These are phyloP conservation scores for Mycosphaerella arachidis DNA, from an alignment of 2,329 filamentous ascomycete species.

Conservation along the genomic window DNA sequence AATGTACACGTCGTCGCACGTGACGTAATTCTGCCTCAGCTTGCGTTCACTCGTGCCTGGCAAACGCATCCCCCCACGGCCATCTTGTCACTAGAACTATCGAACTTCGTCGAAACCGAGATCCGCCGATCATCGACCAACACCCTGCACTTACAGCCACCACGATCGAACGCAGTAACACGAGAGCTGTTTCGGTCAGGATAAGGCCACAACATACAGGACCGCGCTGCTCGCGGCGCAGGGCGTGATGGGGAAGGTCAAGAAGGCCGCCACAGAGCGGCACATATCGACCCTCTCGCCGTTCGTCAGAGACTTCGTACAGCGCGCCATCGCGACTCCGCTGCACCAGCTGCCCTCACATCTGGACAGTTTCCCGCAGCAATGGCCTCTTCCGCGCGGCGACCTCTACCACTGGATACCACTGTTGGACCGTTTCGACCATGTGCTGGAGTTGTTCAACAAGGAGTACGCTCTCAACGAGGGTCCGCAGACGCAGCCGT, in stretches of 20 bases:
- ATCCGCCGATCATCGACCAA: neutral
- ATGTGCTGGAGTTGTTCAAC: conserved; percentile 76
- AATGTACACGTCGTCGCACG: neutral
- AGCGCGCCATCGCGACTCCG: conserved; percentile 62
- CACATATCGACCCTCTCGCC: conserved; percentile 65
- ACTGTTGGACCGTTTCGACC: conserved; percentile 87
- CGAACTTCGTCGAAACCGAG: neutral
- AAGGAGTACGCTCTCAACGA: conserved; percentile 72
- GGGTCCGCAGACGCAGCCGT: conserved; percentile 75
- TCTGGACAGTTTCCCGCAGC: conserved; percentile 73
- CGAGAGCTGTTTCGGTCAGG: neutral
- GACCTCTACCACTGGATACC: conserved; percentile 98
- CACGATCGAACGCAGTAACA: neutral
- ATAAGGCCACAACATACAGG: conserved; percentile 7
- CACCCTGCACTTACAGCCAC: neutral
- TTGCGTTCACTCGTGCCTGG: neutral
- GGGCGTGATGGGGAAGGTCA: conserved; percentile 50
- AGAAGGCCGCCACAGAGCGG: conserved; percentile 51
- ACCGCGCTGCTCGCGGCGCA: conserved; percentile 23
- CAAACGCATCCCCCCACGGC: neutral
- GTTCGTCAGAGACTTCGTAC: conserved; percentile 77
- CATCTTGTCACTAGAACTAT: neutral
- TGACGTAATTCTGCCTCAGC: neutral
- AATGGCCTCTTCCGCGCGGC: conserved; percentile 93
- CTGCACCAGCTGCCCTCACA: conserved; percentile 72